Conservation (phyloP, 192 early-diverging fungal species). For the Coemansia guatemalensis region DNA sequence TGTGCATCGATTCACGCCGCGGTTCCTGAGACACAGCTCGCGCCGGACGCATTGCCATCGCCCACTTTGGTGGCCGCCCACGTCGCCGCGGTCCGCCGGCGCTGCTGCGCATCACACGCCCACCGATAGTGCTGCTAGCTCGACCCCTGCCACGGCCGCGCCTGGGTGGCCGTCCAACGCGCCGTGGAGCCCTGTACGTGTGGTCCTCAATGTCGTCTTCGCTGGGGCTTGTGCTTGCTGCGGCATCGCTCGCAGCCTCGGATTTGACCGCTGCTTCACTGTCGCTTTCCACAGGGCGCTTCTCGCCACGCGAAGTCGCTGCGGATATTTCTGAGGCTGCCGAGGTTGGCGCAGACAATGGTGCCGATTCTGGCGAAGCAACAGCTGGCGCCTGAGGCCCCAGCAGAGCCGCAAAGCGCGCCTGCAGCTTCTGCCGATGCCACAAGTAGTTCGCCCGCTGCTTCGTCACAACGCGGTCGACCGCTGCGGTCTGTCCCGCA, state of each 20-base stretch:
- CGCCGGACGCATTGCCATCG: background rate
- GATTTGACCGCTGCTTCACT: conserved; percentile 6
- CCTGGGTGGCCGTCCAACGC: conserved; percentile 14
- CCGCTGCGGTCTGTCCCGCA: conserved; percentile 22
- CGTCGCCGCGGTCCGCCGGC: conserved; percentile 10
- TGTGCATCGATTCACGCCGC: background rate
- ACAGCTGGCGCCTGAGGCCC: background rate
- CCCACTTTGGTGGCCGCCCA: conserved; percentile 11
- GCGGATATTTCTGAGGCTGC: background rate
- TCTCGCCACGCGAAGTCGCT: background rate
- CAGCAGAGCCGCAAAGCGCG: conserved; percentile 27
- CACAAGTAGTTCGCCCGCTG: conserved; percentile 29
- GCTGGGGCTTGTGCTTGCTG: background rate
- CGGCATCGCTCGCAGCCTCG: background rate
- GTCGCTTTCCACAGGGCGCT: conserved; percentile 2
- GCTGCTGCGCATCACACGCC: conserved; percentile 8
- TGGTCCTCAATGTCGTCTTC: conserved; percentile 16
- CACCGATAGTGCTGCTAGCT: background rate
- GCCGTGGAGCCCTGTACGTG: background rate
- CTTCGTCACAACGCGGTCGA: conserved; percentile 25
- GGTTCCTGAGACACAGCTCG: background rate
- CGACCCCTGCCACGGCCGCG: conserved; percentile 8
- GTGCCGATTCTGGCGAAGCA: background rate
- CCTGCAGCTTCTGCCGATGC: conserved; percentile 28
- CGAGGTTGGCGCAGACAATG: background rate